Percentiles rank a stretch among this genome's conserved stretches.
Evolutionary conservation across 805 yeast species (phyloP).

Genomic region (Jamesozyma gamospora): DNA sequence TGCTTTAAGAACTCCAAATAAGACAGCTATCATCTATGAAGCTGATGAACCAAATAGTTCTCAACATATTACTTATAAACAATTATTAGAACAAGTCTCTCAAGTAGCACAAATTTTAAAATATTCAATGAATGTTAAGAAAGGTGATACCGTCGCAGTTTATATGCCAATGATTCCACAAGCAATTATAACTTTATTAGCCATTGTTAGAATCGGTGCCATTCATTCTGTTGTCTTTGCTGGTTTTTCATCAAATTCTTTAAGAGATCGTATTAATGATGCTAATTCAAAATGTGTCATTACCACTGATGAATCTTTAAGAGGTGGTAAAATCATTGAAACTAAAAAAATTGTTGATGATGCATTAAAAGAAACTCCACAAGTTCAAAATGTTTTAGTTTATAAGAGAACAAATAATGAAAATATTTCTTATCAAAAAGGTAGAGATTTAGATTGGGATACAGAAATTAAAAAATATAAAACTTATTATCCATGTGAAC

Average conservation of each 20-base stretch:
- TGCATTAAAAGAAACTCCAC: constrained; percentile 56
- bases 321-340: constrained; percentile 76
- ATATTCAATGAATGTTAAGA: constrained; percentile 51
- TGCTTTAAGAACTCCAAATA: constrained; percentile 60
- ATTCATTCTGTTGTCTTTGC: constrained; percentile 80
- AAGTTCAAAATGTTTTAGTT: constrained; percentile 60
- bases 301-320: constrained; percentile 72
- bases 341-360: constrained; percentile 79
- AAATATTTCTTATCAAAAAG: constrained; percentile 35
- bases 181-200: constrained; percentile 65
- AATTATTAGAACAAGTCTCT: constrained; percentile 60
- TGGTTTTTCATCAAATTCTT: constrained; percentile 67
- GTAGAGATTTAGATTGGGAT: constrained; percentile 70
- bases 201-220: constrained; percentile 74
- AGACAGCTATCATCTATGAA: constrained; percentile 68
- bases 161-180: constrained; percentile 82
- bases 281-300: constrained; percentile 64
- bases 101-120: constrained; percentile 61
- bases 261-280: constrained; percentile 61
- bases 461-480: constrained; percentile 56
- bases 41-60: constrained; percentile 64
- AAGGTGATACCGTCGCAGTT: constrained; percentile 81
- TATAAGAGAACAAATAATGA: constrained; percentile 62
- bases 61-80: constrained; percentile 51
- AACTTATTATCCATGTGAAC: constrained; percentile 62